Evolutionary conservation across 2,329 filamentous ascomycete species (phyloP), one percentile per base, ranked within the genome.

Genomic region (Monilinia vaccinii-corymbosi): DNA sequence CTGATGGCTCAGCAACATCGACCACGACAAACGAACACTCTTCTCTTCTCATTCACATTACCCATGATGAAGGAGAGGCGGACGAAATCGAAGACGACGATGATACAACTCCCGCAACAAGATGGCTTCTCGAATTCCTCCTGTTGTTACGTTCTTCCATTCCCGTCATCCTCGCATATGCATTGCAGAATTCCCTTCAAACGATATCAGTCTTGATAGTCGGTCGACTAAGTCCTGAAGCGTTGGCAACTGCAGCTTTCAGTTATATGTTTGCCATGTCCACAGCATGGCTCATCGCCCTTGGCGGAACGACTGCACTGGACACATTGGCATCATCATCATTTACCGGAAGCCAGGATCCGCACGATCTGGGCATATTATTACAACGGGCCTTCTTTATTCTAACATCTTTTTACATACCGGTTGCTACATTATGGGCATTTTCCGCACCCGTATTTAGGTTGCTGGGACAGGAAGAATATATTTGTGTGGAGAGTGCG

Each of bases 231-330:
- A 92, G 88, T 0, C 86, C 91, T 1, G 87, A 94, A 72, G 85
- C 90, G 1, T 76, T 96, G 8, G 89, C 91, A 0, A 89, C 87
- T 0, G 87, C 89, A 1, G 90, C 91, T 0, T 96, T 96, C 69
- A 89, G 88, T 2, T 93, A 94, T 76, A 96, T 96, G 91, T 96
- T 96, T 67, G 91, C 91, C 58, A 91, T 93, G 88, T 85, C 88
- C 25, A 91, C 89, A 0, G 91, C 86, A 0, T 95, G 91, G 90
- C 80, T 96, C 42, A 88, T 96, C 61, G 91, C 86, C 0, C 80
- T 96, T 4, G 91, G 91, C 32, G 91, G 91, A 9, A 92, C 89
- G 0, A 96, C 89, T 1, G 91, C 91, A 0, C 80, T 96, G 47
- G 91, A 96, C 71, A 96, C 91, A 0, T 77, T 96, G 28, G 90